These are phyloP conservation scores for Quercus lobata DNA, from an alignment of 331 rosid genomes.

Conservation along the genomic window DNA sequence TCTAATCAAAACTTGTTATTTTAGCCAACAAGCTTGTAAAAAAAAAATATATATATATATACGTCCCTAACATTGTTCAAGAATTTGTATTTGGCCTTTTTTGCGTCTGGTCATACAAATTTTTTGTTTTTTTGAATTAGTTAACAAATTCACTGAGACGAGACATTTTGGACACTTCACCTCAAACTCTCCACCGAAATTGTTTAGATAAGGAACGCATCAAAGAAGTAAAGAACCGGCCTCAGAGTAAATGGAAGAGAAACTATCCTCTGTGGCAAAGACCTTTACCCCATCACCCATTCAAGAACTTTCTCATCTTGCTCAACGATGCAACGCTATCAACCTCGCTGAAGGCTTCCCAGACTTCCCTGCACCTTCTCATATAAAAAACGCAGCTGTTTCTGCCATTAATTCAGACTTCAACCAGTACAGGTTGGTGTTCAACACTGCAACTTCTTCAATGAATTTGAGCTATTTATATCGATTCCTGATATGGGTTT, in stretches of 20 bases:
- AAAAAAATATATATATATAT: no score
- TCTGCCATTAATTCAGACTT: constrained; percentile 71
- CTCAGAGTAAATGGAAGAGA: constrained; percentile 43
- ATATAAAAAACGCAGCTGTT: constrained; percentile 64
- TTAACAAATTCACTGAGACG: no score
- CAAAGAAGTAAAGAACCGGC: not conserved
- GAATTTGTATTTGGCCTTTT: no score
- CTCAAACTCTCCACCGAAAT: no score
- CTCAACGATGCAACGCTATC: constrained; percentile 68
- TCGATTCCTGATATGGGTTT: not conserved
- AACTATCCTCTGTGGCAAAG: constrained; percentile 61
- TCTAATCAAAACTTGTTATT: no score
- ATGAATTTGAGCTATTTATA: not conserved
- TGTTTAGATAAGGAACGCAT: not conserved
- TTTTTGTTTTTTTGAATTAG: no score
- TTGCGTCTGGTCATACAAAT: no score
- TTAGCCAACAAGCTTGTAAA: no score
- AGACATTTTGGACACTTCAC: no score
- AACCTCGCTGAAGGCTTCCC: constrained; percentile 91
- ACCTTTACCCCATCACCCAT: constrained; percentile 60
- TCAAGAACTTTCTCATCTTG: constrained; percentile 74
- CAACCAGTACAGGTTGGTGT: constrained; percentile 71
- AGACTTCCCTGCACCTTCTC: constrained; percentile 75
- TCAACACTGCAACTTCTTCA: not conserved
- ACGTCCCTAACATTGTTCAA: no score